These are phyloP conservation scores for Emmonsiellopsis sp. DNA, from an alignment of 2,329 filamentous ascomycete species.

Conservation along the genomic window DNA sequence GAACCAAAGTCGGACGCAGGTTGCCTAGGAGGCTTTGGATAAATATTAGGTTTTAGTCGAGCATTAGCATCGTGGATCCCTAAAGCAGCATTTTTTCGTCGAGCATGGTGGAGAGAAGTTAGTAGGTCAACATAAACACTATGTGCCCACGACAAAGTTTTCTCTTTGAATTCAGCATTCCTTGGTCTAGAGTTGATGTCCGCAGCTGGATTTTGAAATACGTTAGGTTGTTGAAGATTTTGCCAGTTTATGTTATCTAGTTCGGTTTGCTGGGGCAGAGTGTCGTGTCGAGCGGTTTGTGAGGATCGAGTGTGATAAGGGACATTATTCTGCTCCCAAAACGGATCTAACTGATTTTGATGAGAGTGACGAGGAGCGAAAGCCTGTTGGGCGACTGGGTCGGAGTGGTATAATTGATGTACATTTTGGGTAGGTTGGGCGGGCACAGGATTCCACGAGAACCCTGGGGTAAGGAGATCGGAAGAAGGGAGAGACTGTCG, in stretches of 20 bases:
- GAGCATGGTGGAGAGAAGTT: slow-evolving; percentile 50
- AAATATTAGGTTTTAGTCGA: slow-evolving; percentile 47
- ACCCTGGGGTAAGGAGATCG: slow-evolving; percentile 17
- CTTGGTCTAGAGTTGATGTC: slow-evolving; percentile 18
- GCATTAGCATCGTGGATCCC: slow-evolving; percentile 29
- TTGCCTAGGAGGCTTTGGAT: slow-evolving; percentile 51
- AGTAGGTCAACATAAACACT: slow-evolving; percentile 63
- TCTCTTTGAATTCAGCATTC: slow-evolving; percentile 54
- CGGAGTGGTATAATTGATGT: slow-evolving; percentile 14
- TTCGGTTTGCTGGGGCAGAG: background rate
- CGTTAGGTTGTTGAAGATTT: background rate
- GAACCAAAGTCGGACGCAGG: slow-evolving; percentile 31
- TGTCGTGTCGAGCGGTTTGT: background rate
- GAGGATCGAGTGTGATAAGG: slow-evolving; percentile 19
- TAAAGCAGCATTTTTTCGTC: slow-evolving; percentile 40
- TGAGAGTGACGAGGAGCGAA: slow-evolving; percentile 23
- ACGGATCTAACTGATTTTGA: slow-evolving; percentile 6
- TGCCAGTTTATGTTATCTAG: slow-evolving; percentile 20
- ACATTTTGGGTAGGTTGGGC: slow-evolving; percentile 10
- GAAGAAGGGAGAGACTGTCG: slow-evolving; percentile 18
- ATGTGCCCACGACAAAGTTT: slow-evolving; percentile 60
- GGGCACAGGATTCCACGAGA: slow-evolving; percentile 24
- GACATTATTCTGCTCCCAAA: slow-evolving; percentile 18
- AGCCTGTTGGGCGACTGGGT: slow-evolving; percentile 23
- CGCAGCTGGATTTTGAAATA: slow-evolving; percentile 15